Percentiles rank a stretch among this genome's conserved stretches.
These are phyloP conservation scores for Talaromyces sp. DNA, from an alignment of 2,329 filamentous ascomycete species.

Conservation along the genomic window DNA sequence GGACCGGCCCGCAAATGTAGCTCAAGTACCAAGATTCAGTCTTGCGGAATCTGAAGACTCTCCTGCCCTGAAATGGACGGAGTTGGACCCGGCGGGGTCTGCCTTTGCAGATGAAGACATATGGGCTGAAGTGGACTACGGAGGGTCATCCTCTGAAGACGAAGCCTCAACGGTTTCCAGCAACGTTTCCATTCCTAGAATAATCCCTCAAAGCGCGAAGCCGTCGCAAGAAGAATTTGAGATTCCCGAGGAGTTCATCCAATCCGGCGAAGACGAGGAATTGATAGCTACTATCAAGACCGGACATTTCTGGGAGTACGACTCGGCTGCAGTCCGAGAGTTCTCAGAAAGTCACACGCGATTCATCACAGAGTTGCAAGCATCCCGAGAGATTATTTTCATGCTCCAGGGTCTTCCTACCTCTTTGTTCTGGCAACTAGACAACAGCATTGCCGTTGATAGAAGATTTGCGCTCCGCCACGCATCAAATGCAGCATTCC, in stretches of 20 bases:
- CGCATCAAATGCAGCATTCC: constrained; percentile 27
- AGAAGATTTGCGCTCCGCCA: constrained; percentile 32
- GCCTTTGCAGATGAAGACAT: constrained; percentile 51
- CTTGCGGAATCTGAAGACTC: neutral
- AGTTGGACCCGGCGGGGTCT: constrained; percentile 72
- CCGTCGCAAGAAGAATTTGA: constrained; percentile 28
- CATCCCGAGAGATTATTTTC: constrained; percentile 72
- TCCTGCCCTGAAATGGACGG: constrained; percentile 63
- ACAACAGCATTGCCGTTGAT: constrained; percentile 32
- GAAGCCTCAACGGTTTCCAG: constrained; percentile 34
- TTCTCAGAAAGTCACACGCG: constrained; percentile 19
- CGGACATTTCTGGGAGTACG: constrained; percentile 46
- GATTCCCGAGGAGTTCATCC: constrained; percentile 30
- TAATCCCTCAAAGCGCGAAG: constrained; percentile 23
- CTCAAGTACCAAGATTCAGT: constrained; percentile 49
- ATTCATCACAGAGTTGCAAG: constrained; percentile 64
- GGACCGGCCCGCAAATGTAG: constrained; percentile 69
- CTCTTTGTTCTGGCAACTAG: constrained; percentile 57
- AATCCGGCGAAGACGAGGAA: constrained; percentile 25
- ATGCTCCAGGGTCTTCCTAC: constrained; percentile 80
- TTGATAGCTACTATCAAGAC: constrained; percentile 37
- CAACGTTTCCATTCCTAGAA: constrained; percentile 24
- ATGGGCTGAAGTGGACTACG: constrained; percentile 38
- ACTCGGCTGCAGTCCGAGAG: constrained; percentile 11
- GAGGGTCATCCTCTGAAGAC: constrained; percentile 35